Percentiles rank a stretch among this genome's conserved stretches.
Conservation (phyloP, 2,329 filamentous ascomycete species). For the Xylaria multiplex region DNA sequence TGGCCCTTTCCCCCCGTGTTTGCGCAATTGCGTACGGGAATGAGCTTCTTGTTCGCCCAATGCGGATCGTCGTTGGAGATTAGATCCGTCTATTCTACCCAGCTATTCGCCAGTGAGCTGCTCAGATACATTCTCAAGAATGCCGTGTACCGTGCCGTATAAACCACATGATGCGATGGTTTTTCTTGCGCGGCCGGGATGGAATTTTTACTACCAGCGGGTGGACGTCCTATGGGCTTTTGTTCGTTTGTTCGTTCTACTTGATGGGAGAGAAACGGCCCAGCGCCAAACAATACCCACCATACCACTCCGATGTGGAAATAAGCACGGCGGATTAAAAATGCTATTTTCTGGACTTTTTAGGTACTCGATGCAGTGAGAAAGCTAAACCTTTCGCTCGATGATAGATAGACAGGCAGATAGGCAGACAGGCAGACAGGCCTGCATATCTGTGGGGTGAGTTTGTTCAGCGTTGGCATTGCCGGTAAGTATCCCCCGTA, state of each 20-base stretch:
- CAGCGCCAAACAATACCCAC: neutral
- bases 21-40: slow-evolving; percentile 11
- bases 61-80: neutral
- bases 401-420: neutral
- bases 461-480: slow-evolving; percentile 2
- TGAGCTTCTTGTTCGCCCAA: neutral
- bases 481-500: slow-evolving; percentile 8
- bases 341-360: neutral
- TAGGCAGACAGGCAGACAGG: neutral
- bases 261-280: neutral
- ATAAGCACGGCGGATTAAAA: neutral
- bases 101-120: slow-evolving; percentile 1
- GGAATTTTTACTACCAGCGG: neutral
- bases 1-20: slow-evolving; percentile 9
- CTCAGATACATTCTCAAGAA: neutral
- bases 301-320: neutral
- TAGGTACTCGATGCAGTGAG: too few relatives aligned
- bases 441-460: slow-evolving; percentile 13
- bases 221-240: neutral
- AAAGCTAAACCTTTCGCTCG: too few relatives aligned
- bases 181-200: neutral
- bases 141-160: slow-evolving; percentile 2
- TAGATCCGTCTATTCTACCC: neutral
- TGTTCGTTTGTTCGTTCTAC: neutral
- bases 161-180: slow-evolving; percentile 24